phyloP scores from a whole-genome alignment of 352 stramenopile species.

The Phytophthora fragariaefolia region DNA sequence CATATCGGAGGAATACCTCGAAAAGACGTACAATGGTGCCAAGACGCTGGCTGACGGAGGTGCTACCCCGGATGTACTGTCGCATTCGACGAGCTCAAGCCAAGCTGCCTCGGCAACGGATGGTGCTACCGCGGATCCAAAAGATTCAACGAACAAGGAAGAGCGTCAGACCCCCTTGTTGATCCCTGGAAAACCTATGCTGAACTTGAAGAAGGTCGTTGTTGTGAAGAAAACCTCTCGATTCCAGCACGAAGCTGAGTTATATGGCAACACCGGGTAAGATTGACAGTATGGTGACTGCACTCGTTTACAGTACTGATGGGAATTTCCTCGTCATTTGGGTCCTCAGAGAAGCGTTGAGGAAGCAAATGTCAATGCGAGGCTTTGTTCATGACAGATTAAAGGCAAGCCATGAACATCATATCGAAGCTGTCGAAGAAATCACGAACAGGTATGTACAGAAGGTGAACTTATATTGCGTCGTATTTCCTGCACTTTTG shows the following conservation, averaged over 20 bases:
- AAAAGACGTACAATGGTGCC: slow-evolving; percentile 79
- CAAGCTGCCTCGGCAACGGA: slow-evolving; percentile 10
- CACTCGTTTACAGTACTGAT: slow-evolving; percentile 11
- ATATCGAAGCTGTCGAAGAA: slow-evolving; percentile 86
- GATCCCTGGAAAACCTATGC: slow-evolving; percentile 47
- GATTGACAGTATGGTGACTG: slow-evolving; percentile 21
- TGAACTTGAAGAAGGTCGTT: slow-evolving; percentile 84
- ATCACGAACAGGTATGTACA: slow-evolving; percentile 68
- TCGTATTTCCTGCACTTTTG: slow-evolving; percentile 2
- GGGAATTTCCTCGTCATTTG: slow-evolving; percentile 6
- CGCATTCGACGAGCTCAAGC: slow-evolving; percentile 14
- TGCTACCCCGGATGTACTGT: slow-evolving; percentile 11
- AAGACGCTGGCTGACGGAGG: slow-evolving; percentile 29
- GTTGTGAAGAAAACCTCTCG: slow-evolving; percentile 90
- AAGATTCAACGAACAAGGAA: slow-evolving; percentile 21
- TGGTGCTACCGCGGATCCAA: not conserved
- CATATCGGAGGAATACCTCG: slow-evolving; percentile 88
- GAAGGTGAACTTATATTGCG: not conserved
- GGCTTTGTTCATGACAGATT: slow-evolving; percentile 89
- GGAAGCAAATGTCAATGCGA: slow-evolving; percentile 92
- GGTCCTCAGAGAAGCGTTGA: slow-evolving; percentile 69
- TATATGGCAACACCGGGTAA: slow-evolving; percentile 84
- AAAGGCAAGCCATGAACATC: slow-evolving; percentile 88
- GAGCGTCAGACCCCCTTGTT: slow-evolving; percentile 49
- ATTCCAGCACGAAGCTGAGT: slow-evolving; percentile 85